Percentiles rank a stretch among this genome's conserved stretches.
These are phyloP conservation scores for Cunninghamia lanceolata DNA, from an alignment of 75 land plant genomes.

Conservation along the genomic window DNA sequence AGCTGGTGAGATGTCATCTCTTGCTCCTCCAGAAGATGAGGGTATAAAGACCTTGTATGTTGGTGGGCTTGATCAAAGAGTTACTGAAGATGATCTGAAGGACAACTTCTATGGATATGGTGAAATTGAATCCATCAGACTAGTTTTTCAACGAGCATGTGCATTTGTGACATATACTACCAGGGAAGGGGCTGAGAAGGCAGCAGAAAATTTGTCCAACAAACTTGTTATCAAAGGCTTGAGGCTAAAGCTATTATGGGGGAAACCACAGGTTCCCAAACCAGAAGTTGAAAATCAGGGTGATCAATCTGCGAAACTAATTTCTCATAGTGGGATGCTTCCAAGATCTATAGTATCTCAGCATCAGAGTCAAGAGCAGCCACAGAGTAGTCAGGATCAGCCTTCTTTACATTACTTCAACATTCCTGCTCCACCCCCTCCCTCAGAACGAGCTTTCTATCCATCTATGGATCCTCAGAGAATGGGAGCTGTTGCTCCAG, in stretches of 20 bases:
- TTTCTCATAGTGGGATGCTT: constrained; percentile 77
- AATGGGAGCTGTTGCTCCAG: constrained; percentile 81
- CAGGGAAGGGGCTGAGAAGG: constrained; percentile 97
- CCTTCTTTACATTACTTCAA: constrained; percentile 65
- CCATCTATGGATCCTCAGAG: constrained; percentile 99
- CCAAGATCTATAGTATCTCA: constrained; percentile 91
- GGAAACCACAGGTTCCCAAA: constrained; percentile 82
- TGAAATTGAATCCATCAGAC: constrained; percentile 83
- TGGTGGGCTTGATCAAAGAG: constrained; percentile 82
- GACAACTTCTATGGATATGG: constrained; percentile 95
- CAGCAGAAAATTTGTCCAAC: constrained; percentile 93
- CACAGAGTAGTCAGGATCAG: constrained; percentile 44
- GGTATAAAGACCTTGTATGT: constrained; percentile 86
- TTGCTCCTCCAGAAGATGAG: constrained; percentile 91
- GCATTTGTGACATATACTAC: constrained; percentile 98
- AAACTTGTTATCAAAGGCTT: constrained; percentile 93
- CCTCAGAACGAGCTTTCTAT: constrained; percentile 68
- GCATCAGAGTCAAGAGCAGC: constrained; percentile 65
- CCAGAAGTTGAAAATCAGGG: constrained; percentile 59
- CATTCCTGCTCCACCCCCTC: constrained; percentile 68
- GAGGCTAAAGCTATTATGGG: constrained; percentile 94
- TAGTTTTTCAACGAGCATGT: constrained; percentile 83
- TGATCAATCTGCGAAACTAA: constrained; percentile 44
- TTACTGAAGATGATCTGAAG: constrained; percentile 83
- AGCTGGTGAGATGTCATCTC: constrained; percentile 95